Evolutionary conservation across 2,329 filamentous ascomycete genomes (phyloP).

Genomic region (Fusarium sp.): DNA sequence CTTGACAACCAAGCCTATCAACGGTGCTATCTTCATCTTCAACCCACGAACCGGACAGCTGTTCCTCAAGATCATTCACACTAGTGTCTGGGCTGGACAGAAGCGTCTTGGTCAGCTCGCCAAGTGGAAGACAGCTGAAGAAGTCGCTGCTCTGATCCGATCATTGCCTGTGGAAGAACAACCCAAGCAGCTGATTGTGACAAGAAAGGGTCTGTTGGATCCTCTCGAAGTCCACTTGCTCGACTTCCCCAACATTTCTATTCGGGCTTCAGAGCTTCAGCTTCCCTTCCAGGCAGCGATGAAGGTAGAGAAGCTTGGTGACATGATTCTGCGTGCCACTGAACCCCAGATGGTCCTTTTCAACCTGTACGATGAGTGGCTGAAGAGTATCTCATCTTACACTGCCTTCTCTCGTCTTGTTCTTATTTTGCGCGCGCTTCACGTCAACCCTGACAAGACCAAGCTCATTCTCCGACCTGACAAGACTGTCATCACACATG

Average conservation of each 20-base stretch:
- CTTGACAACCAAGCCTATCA: slow-evolving; percentile 98
- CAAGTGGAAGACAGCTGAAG: slow-evolving; percentile 99
- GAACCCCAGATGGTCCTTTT: slow-evolving; percentile 99
- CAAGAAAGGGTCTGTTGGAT: slow-evolving; percentile 94
- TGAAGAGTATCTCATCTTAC: slow-evolving; percentile 98
- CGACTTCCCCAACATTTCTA: slow-evolving; percentile 99
- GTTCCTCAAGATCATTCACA: slow-evolving; percentile 99
- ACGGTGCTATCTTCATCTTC: slow-evolving; percentile 99
- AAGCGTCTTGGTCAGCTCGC: slow-evolving; percentile 98
- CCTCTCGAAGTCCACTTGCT: slow-evolving; percentile 96
- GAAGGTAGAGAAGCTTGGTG: slow-evolving; percentile 99
- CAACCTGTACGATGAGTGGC: slow-evolving; percentile 98
- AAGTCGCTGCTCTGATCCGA: slow-evolving; percentile 96
- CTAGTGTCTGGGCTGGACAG: slow-evolving; percentile 98
- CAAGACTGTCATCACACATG: slow-evolving; percentile 97
- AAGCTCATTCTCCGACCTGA: slow-evolving; percentile 94
- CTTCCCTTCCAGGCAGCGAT: slow-evolving; percentile 99
- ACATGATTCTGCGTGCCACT: slow-evolving; percentile 97
- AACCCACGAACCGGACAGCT: slow-evolving; percentile 98
- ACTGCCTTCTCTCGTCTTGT: slow-evolving; percentile 97
- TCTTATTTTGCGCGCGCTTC: slow-evolving; percentile 90
- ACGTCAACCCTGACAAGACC: slow-evolving; percentile 98
- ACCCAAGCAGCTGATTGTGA: slow-evolving; percentile 98
- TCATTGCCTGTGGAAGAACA: slow-evolving; percentile 97
- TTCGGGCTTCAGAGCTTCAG: slow-evolving; percentile 95